phyloP scores from a whole-genome alignment of 2,329 filamentous ascomycete genomes.

The Coleophoma cylindrospora region DNA sequence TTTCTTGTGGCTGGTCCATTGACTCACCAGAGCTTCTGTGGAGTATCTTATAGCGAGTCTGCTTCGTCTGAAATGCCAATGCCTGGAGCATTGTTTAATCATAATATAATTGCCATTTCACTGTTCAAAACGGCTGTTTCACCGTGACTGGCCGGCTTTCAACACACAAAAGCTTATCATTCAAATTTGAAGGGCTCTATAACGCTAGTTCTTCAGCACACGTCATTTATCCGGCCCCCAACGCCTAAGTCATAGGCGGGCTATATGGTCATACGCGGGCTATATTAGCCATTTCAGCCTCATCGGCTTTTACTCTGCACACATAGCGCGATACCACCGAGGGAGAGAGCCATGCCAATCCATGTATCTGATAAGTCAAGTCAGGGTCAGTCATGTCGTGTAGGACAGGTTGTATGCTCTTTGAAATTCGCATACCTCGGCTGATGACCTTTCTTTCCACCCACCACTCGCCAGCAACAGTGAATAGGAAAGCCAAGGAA shows the following conservation, averaged over 20 bases:
- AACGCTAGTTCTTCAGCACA: background rate
- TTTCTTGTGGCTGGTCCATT: slow-evolving; percentile 3
- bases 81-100: slow-evolving; percentile 10
- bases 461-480: slow-evolving; percentile 91
- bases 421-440: slow-evolving; percentile 50
- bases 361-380: slow-evolving; percentile 64
- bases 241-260: background rate
- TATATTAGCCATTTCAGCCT: background rate
- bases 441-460: slow-evolving; percentile 88
- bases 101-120: background rate
- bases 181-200: no score
- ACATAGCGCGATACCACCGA: slow-evolving; percentile 77
- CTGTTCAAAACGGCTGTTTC: no score
- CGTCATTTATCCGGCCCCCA: background rate
- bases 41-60: background rate
- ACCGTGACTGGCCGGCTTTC: no score
- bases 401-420: slow-evolving; percentile 2
- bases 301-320: slow-evolving; percentile 58
- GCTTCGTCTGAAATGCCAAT: slow-evolving; percentile 4
- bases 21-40: no score
- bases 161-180: no score
- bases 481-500: slow-evolving; percentile 92
- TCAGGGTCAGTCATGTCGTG: background rate
- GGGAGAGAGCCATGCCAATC: slow-evolving; percentile 74
- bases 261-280: no score